Base-by-base conservation (phyloP, 2,329 filamentous ascomycete species). In the Pyricularia sp. region DNA sequence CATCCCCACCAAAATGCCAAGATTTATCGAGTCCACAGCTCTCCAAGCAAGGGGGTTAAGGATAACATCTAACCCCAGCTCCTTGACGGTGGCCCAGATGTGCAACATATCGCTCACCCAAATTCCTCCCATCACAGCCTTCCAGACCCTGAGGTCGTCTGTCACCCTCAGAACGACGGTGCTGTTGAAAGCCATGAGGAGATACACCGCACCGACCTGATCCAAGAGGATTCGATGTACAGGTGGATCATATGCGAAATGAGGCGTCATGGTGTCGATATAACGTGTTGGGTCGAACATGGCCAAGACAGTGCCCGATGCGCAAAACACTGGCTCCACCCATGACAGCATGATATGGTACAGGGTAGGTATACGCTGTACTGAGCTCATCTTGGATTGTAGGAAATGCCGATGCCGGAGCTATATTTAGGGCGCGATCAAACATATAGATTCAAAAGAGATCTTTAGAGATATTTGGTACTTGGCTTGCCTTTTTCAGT, bases 1-100 rank as follows among this genome's bases (percentile, higher is more conserved):
- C 1, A 78, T 77, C 50, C 73, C 72, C 63, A 75, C 73, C 30
- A 79, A 73, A 68, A 76, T 75, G 28, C 72, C 70, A 69, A 80
- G 73, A 20, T 79, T 79, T 36, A 80, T 71, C 74, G 75, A 78
- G 69, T 81, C 80, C 71, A 78, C 76, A 23, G 69, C 65, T 25
- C 74, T 75, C 80, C 79, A 81, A 1, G 66, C 59, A 68, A 69
- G 28, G 6, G 76, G 71, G 33, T 72, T 71, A 12, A 74, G 63
- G 31, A 76, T 72, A 14, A 71, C 71, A 28, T 71, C 71, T 5
- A 74, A 71, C 4, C 76, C 77, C 72, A 79, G 73, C 31, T 75
- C 73, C 69, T 72, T 79, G 5, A 74, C 74, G 4, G 77, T 69
- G 17, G 64, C 79, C 72, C 76, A 75, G 28, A 78, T 50, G 72